Percentiles rank a stretch among this genome's conserved stretches.
These are phyloP conservation scores for Corymbia maculata DNA, from an alignment of 345 rosid genomes.

Conservation along the genomic window DNA sequence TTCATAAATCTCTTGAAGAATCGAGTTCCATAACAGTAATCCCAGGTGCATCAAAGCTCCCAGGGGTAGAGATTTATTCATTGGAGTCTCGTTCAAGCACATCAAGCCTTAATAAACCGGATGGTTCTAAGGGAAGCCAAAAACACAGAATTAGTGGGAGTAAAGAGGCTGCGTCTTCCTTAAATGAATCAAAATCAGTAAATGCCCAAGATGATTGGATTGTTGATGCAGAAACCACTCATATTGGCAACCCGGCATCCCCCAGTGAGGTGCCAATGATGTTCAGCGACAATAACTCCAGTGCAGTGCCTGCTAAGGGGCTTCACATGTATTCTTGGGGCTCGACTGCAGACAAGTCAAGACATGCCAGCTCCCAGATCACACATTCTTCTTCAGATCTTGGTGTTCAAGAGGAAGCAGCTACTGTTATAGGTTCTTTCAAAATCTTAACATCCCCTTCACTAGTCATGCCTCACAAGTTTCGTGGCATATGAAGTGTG, in stretches of 20 bases:
- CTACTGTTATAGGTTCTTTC: neutral
- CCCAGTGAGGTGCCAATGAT: neutral
- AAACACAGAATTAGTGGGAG: neutral
- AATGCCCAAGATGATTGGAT: neutral
- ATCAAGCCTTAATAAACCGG: neutral
- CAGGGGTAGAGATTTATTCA: constrained; percentile 1
- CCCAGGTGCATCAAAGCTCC: neutral
- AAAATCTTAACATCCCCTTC: neutral
- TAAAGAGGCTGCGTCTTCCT: neutral
- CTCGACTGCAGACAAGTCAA: neutral
- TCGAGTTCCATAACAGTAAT: neutral
- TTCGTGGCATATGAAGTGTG: neutral
- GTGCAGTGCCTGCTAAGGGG: neutral
- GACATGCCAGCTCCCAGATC: neutral
- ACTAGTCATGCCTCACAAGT: neutral
- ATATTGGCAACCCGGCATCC: neutral
- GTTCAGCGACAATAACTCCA: neutral
- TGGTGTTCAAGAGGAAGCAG: neutral
- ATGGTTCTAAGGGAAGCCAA: neutral
- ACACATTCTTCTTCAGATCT: neutral
- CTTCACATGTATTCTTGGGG: neutral
- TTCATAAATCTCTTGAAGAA: neutral
- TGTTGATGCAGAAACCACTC: neutral
- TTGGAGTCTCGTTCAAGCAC: neutral
- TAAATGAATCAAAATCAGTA: neutral